phyloP scores from a whole-genome alignment of 2,329 filamentous ascomycete genomes.

The Sclerotinia minor region DNA sequence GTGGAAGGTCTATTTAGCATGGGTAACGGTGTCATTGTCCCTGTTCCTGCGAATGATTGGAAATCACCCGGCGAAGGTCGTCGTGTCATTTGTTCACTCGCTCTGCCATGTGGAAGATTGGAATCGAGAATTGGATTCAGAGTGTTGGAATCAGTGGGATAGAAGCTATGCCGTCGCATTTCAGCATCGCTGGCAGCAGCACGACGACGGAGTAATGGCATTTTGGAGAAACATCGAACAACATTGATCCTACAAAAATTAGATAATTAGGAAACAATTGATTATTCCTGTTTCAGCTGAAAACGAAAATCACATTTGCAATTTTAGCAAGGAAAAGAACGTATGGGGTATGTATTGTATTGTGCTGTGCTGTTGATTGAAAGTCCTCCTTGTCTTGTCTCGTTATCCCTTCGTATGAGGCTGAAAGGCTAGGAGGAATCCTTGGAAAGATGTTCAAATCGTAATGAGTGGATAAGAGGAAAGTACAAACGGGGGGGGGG shows the following conservation, averaged over 20 bases:
- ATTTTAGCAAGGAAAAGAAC: constrained; percentile 10
- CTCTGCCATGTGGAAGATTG: constrained; percentile 34
- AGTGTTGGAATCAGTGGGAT: constrained; percentile 29
- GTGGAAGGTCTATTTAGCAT: constrained; percentile 29
- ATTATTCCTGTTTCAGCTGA: constrained; percentile 1
- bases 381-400: constrained; percentile 9
- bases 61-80: constrained; percentile 38
- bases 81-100: constrained; percentile 42
- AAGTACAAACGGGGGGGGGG: constrained; percentile 6
- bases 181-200: constrained; percentile 38
- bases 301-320: constrained; percentile 19
- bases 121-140: constrained; percentile 28
- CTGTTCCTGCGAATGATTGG: constrained; percentile 28
- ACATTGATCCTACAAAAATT: constrained; percentile 23
- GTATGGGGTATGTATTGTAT: not conserved
- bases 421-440: constrained; percentile 15
- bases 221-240: constrained; percentile 27
- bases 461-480: constrained; percentile 22
- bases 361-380: not conserved
- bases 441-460: constrained; percentile 21
- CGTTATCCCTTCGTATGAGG: constrained; percentile 25
- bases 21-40: constrained; percentile 25
- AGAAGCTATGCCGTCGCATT: constrained; percentile 41
- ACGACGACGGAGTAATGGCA: constrained; percentile 40
- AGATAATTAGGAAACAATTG: constrained; percentile 1